Percentiles rank a stretch among this genome's conserved stretches.
Conservation (phyloP, 371 early-diverging fungal species). For the Mucor indicus region DNA sequence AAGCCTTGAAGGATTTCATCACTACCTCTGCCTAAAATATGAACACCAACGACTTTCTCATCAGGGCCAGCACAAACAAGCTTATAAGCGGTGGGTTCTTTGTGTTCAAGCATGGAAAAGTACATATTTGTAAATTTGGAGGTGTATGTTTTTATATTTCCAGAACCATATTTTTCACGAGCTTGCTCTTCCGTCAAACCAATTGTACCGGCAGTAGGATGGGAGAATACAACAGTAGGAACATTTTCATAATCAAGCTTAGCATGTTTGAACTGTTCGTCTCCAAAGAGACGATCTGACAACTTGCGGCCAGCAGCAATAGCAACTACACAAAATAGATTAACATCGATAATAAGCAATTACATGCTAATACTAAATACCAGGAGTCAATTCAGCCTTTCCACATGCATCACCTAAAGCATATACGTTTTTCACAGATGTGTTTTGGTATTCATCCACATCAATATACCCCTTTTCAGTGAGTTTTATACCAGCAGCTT, state of each 20-base stretch:
- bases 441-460: conserved; percentile 89
- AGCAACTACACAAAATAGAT: conserved; percentile 72
- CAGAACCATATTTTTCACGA: conserved; percentile 66
- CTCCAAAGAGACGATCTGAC: conserved; percentile 86
- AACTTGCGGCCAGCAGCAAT: conserved; percentile 93
- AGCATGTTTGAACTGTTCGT: conserved; percentile 61
- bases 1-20: conserved; percentile 96
- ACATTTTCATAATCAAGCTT: conserved; percentile 91
- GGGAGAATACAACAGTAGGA: conserved; percentile 94
- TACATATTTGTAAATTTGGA: conserved; percentile 91
- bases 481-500: conserved; percentile 59
- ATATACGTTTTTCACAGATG: conserved; percentile 70
- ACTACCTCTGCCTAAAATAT: conserved; percentile 85
- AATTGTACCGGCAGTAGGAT: conserved; percentile 82
- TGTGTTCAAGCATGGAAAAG: conserved; percentile 83
- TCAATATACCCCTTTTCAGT: conserved; percentile 68
- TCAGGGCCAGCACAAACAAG: conserved; percentile 80
- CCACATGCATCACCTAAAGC: conserved; percentile 96
- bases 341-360: neutral
- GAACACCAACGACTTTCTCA: conserved; percentile 95
- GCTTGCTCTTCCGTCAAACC: conserved; percentile 91
- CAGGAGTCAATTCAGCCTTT: conserved; percentile 90
- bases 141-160: conserved; percentile 75
- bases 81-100: conserved; percentile 89
- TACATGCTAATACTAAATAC: conserved; percentile 19